Percentiles rank a stretch among this genome's conserved stretches.
phyloP scores from a whole-genome alignment of 192 early-diverging fungal species.

The Diversispora epigaea region DNA sequence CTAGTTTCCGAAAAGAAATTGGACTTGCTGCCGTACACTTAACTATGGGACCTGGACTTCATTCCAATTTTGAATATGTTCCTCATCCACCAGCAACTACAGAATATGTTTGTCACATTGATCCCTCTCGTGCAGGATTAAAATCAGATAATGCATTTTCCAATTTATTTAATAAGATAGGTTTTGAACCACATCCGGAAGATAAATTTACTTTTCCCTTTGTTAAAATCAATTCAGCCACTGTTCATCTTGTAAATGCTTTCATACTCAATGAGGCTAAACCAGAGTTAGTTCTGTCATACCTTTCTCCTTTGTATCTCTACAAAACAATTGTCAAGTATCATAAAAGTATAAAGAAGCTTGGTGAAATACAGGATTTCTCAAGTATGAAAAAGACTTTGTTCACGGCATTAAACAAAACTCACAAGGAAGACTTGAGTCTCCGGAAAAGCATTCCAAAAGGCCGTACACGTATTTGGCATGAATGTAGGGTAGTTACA shows the following conservation, averaged over 20 bases:
- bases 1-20: background rate
- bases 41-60: background rate
- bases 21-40: background rate
- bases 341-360: slow-evolving; percentile 2
- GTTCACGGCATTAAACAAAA: slow-evolving; percentile 19
- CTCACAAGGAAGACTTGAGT: slow-evolving; percentile 24
- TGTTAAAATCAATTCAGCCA: slow-evolving; percentile 19
- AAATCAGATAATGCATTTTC: background rate
- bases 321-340: slow-evolving; percentile 31
- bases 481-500: too few relatives aligned
- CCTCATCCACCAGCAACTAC: slow-evolving; percentile 21
- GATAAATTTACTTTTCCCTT: slow-evolving; percentile 25
- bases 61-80: slow-evolving; percentile 15
- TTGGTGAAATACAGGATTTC: background rate
- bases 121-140: background rate
- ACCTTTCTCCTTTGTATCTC: slow-evolving; percentile 12
- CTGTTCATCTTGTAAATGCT: slow-evolving; percentile 17
- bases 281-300: background rate
- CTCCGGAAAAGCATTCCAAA: slow-evolving; percentile 8
- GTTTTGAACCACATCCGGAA: slow-evolving; percentile 1
- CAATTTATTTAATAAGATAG: background rate
- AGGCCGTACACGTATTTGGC: too few relatives aligned
- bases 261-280: slow-evolving; percentile 26
- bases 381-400: slow-evolving; percentile 23
- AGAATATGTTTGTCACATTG: background rate